A percentile compares a stretch with the other conserved stretches of the same genome.
These are phyloP conservation scores for Cutaneotrichosporon cutaneum DNA, from an alignment of 1,284 basidiomycete species.

Conservation along the genomic window DNA sequence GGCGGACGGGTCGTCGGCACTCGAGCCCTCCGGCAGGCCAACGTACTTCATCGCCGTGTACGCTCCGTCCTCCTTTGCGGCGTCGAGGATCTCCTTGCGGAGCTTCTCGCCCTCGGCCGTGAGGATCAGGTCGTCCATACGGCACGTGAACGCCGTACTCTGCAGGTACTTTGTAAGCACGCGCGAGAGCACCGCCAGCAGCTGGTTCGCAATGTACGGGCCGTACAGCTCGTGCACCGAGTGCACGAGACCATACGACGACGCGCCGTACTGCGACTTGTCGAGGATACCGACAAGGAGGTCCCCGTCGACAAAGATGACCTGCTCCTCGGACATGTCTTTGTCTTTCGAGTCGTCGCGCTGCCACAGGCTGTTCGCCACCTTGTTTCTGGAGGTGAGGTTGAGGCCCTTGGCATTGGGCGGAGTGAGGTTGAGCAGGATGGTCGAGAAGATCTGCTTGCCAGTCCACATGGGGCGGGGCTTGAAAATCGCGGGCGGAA, in stretches of 20 bases:
- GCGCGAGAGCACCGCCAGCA: slow-evolving; percentile 89
- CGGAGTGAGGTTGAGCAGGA: slow-evolving; percentile 89
- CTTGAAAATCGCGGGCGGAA: slow-evolving; percentile 90
- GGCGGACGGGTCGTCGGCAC: slow-evolving; percentile 62
- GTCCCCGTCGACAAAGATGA: slow-evolving; percentile 90
- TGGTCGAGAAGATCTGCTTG: slow-evolving; percentile 94
- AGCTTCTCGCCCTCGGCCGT: slow-evolving; percentile 75
- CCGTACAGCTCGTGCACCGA: slow-evolving; percentile 99
- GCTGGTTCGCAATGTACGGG: slow-evolving; percentile 78
- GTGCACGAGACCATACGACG: slow-evolving; percentile 93
- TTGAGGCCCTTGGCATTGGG: slow-evolving; percentile 77
- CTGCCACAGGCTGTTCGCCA: slow-evolving; percentile 76
- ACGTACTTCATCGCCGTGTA: slow-evolving; percentile 73
- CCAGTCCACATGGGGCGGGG: slow-evolving; percentile 93
- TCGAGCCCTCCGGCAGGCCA: slow-evolving; percentile 66
- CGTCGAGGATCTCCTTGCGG: slow-evolving; percentile 68
- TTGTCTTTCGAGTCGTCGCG: slow-evolving; percentile 47
- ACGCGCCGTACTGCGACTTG: slow-evolving; percentile 96
- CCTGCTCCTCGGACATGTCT: slow-evolving; percentile 70
- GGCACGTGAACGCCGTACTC: slow-evolving; percentile 94
- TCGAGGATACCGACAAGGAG: slow-evolving; percentile 90
- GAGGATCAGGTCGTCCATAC: slow-evolving; percentile 96
- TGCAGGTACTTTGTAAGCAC: slow-evolving; percentile 97
- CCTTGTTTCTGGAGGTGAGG: slow-evolving; percentile 82
- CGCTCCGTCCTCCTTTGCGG: slow-evolving; percentile 72